phyloP scores from a whole-genome alignment of 441 rosid genomes.

The Theobroma grandiflorum region DNA sequence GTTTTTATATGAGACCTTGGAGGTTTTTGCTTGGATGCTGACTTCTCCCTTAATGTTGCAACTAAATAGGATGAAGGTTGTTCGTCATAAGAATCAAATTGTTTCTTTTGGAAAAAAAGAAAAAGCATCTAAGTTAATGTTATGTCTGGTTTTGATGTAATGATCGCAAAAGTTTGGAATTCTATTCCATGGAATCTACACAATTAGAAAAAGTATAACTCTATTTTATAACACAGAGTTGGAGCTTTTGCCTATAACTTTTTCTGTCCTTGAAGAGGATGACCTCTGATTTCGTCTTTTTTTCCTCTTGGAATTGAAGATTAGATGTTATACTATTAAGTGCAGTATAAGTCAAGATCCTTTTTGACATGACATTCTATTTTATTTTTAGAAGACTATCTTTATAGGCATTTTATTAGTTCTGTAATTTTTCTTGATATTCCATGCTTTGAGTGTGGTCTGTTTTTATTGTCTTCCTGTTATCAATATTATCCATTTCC shows the following conservation, averaged over 20 bases:
- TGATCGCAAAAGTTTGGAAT: not conserved
- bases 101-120: not conserved
- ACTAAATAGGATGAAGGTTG: not conserved
- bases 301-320: not conserved
- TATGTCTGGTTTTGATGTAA: not conserved
- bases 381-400: not conserved
- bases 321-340: not conserved
- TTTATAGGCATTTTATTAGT: not conserved
- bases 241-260: not conserved
- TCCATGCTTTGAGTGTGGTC: not conserved
- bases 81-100: not conserved
- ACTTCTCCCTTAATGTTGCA: not conserved
- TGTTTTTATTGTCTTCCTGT: not conserved
- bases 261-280: not conserved
- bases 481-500: constrained; percentile 39
- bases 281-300: not conserved
- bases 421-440: not conserved
- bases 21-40: not conserved
- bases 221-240: not conserved
- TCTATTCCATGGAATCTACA: not conserved
- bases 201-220: not conserved
- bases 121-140: not conserved
- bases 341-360: not conserved
- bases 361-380: not conserved
- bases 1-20: not conserved